Evolutionary conservation across 305 asterid genomes (phyloP), one percentile per base, ranked within the genome.

Genomic region (Fraxinus paxiana): DNA sequence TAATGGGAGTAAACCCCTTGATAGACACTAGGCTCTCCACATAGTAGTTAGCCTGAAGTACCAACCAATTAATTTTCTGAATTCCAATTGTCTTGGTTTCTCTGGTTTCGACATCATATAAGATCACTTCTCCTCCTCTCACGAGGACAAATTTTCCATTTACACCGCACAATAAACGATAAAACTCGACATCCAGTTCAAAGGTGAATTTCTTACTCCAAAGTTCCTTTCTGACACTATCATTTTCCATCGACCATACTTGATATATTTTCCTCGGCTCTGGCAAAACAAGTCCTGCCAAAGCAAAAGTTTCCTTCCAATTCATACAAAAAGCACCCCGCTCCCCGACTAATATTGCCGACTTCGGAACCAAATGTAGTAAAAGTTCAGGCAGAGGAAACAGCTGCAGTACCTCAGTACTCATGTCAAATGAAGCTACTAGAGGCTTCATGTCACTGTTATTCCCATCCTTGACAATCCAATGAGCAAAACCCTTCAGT

Each of bases 171-270:
- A 54, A 13, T 37, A 67, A 69, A 2, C 76, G 41, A 38, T 24
- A 4, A 22, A 34, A 73, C 24, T 0, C 65, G n/a, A 43, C 2
- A 31, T 37, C 65, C 33, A 65, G 33, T 24, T 24, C 34, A 9
- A 79, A 35, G 2, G 54, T 18, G 7, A 79, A 26, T 26, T 37
- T 17, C 37, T 69, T 67, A 17, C 18, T 67, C 82, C 82, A 79
- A 7, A 59, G 28, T 24, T 67, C 31, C 59, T 69, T 28, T 30
- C 41, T 5, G 12, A 30, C 74, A 0, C 41, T 31, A 30, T 59
- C 70, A 59, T 41, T 35, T 67, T 79, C 73, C 82, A 79, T 67
- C 9, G 48, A 41, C 82, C 82, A 79, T 26, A 79, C 28, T 22
- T 31, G 28, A 18, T n/a, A 65, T 9, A 15, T 69, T 1, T 48